Evolutionary conservation across 2,329 filamentous ascomycete species (phyloP).

Genomic region (Sporothrix brunneoviolacea): DNA sequence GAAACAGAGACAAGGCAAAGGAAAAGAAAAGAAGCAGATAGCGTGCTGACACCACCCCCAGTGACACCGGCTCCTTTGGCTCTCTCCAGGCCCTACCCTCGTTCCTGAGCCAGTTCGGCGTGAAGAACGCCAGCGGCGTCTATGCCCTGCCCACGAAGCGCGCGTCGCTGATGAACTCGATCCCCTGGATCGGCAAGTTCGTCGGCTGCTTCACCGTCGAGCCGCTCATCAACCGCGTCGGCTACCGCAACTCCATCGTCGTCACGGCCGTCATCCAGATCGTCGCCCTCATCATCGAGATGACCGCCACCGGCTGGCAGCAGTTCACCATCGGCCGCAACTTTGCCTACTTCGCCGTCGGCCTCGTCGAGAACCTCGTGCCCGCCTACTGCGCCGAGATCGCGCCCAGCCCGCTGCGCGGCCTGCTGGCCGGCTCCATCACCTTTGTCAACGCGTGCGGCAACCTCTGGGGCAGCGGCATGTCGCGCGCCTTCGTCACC

Average conservation of each 20-base stretch:
- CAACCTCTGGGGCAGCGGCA: constrained; percentile 18
- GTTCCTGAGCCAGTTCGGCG: constrained; percentile 14
- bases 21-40: too few species aligned
- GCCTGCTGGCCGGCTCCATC: constrained; percentile 12
- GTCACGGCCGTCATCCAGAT: constrained; percentile 12
- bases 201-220: constrained; percentile 14
- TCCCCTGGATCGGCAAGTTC: constrained; percentile 19
- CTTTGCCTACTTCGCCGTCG: constrained; percentile 25
- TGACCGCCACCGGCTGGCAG: constrained; percentile 15
- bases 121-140: constrained; percentile 1
- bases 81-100: constrained; percentile 17
- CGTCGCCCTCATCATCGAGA: constrained; percentile 15
- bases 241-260: constrained; percentile 18
- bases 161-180: constrained; percentile 16
- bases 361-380: constrained; percentile 15
- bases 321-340: constrained; percentile 20
- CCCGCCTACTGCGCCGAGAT: constrained; percentile 16
- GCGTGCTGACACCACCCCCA: background rate
- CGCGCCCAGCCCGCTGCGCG: constrained; percentile 11
- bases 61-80: constrained; percentile 17
- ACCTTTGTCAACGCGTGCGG: constrained; percentile 14
- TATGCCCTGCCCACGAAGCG: constrained; percentile 8
- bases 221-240: constrained; percentile 14
- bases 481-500: constrained; percentile 23
- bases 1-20: too few species aligned